A percentile compares a stretch with the other conserved stretches of the same genome.
These are phyloP conservation scores for Botryosphaeria agaves DNA, from an alignment of 2,329 filamentous ascomycete genomes.

Conservation along the genomic window DNA sequence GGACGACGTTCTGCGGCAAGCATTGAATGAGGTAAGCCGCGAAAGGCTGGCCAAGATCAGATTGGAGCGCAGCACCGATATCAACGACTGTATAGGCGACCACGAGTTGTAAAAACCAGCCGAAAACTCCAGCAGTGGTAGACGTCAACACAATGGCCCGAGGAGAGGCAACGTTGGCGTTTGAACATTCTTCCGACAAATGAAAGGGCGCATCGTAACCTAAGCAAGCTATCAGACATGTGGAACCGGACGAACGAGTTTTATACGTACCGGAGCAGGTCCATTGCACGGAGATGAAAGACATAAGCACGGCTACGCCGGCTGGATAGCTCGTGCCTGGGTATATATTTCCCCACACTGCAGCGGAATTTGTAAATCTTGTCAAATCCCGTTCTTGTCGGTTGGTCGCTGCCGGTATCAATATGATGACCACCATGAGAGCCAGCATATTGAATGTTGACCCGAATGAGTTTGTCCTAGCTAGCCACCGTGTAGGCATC, in stretches of 20 bases:
- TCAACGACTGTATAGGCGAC: conserved; percentile 55
- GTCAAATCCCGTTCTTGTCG: conserved; percentile 32
- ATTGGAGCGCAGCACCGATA: conserved; percentile 39
- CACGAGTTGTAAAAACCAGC: conserved; percentile 58
- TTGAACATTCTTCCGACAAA: conserved; percentile 58
- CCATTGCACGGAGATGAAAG: conserved; percentile 54
- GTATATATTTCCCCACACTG: conserved; percentile 50
- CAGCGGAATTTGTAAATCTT: conserved; percentile 38
- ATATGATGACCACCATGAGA: conserved; percentile 46
- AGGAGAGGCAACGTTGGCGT: conserved; percentile 51
- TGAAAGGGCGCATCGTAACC: conserved; percentile 56
- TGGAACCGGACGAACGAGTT: no score
- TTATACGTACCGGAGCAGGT: conserved; percentile 32
- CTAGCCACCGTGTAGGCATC: conserved; percentile 54
- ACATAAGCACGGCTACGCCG: conserved; percentile 52
- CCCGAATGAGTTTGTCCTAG: conserved; percentile 50
- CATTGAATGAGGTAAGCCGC: conserved; percentile 52
- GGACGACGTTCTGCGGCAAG: conserved; percentile 39
- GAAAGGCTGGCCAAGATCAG: conserved; percentile 51
- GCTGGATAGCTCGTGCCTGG: conserved; percentile 49
- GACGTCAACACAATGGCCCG: conserved; percentile 57
- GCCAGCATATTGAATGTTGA: conserved; percentile 55
- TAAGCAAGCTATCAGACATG: no score
- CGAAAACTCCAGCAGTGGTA: conserved; percentile 45
- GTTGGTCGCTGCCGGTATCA: conserved; percentile 44